Evolutionary conservation across 78 protist species (phyloP).

Genomic region (Acrasis kona): DNA sequence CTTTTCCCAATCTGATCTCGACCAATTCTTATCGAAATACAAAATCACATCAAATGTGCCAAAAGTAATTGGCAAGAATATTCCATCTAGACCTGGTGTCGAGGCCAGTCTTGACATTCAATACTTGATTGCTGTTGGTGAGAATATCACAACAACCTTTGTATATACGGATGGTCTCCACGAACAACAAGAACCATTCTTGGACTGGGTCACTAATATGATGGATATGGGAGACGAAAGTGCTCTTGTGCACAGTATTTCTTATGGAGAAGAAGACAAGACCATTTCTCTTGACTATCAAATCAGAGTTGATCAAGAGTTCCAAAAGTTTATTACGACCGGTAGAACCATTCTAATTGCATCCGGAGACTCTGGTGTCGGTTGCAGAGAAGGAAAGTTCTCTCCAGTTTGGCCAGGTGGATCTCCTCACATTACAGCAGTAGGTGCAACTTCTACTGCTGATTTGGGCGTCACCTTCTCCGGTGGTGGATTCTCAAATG

Average conservation of each 20-base stretch:
- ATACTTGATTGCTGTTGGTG: neutral
- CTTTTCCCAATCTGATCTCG: neutral
- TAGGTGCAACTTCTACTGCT: slow-evolving; percentile 11
- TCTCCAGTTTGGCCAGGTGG: slow-evolving; percentile 2
- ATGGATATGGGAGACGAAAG: neutral
- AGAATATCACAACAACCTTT: neutral
- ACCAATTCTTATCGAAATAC: neutral
- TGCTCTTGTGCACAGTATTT: neutral
- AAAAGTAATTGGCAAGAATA: neutral
- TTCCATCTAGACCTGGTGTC: neutral
- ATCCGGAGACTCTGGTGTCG: slow-evolving; percentile 29
- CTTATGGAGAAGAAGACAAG: neutral
- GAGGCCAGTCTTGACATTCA: slow-evolving; percentile 19
- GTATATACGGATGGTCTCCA: no score
- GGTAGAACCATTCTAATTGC: slow-evolving; percentile 11
- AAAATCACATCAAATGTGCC: neutral
- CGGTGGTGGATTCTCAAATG: slow-evolving; percentile 36
- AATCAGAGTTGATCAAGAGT: neutral
- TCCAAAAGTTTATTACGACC: slow-evolving; percentile 8
- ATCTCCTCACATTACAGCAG: slow-evolving; percentile 19
- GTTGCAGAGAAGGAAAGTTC: neutral
- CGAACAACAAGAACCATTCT: no score
- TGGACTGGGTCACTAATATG: neutral
- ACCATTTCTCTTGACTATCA: neutral
- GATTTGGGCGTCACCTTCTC: neutral